Conservation (phyloP, 2,329 filamentous ascomycete species). For the Colletotrichum scovillei region DNA sequence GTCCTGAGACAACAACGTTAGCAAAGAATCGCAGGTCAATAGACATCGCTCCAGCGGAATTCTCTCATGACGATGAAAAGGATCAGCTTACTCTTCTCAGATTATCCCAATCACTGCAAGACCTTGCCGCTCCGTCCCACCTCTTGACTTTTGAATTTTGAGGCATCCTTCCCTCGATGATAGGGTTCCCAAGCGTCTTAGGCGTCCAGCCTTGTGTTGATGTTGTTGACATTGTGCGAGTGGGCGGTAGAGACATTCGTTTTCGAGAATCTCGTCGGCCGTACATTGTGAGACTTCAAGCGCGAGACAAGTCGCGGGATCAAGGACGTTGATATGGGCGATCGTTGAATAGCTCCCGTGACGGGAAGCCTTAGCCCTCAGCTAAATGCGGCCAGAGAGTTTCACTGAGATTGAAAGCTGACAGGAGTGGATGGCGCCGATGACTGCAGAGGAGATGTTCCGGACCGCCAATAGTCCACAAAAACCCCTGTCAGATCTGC, state of each 20-base stretch:
- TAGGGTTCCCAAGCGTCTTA: constrained; percentile 43
- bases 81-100: constrained; percentile 56
- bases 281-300: constrained; percentile 5
- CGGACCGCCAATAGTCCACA: constrained; percentile 6
- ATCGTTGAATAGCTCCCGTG: neutral
- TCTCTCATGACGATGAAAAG: neutral
- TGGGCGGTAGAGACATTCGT: constrained; percentile 11
- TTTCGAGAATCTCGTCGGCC: constrained; percentile 15
- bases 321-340: constrained; percentile 25
- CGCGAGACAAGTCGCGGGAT: constrained; percentile 9
- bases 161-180: constrained; percentile 42
- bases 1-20: constrained; percentile 64
- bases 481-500: constrained; percentile 6
- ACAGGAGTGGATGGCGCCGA: constrained; percentile 16
- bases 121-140: constrained; percentile 62
- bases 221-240: constrained; percentile 16
- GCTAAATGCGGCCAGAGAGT: constrained; percentile 26
- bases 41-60: neutral
- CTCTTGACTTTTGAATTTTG: constrained; percentile 52
- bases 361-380: neutral
- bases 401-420: neutral
- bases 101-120: constrained; percentile 57
- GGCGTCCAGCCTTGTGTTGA: constrained; percentile 46
- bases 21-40: neutral
- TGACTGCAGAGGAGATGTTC: constrained; percentile 20